Evolutionary conservation across 2,329 filamentous ascomycete genomes (phyloP), one percentile per base, ranked within the genome.

Genomic region (Nemania sp.): DNA sequence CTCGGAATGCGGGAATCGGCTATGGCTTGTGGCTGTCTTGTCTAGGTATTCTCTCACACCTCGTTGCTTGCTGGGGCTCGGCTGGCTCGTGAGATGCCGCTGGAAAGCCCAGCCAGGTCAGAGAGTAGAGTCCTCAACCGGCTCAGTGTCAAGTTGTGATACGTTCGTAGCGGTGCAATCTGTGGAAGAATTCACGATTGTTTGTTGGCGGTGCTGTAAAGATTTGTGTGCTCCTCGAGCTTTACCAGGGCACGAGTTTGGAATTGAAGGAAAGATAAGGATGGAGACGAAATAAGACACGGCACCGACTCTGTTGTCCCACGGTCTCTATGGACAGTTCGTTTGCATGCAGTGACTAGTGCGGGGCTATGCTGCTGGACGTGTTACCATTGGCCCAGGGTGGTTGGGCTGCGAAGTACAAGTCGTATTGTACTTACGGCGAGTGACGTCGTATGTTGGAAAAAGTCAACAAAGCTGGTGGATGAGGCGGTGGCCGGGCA

Each of bases 81-180:
- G 67, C 46, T 53, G 53, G 35, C 46, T 42, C 45, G 46, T 39
- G 65, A 52, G 34, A 64, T 59, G 60, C 58, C 54, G 65, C 68
- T 71, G 69, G 69, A 65, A 66, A 58, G 40, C 52, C 70, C 69
- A 72, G 70, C 69, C 66, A 67, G 63, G 62, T 61, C 59, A 56
- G 62, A 1, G 45, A 51, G 17, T 46, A 53, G 48, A 57, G 40
- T 37, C 50, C 58, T 56, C 59, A 20, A 57, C 63, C 65, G 62
- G 54, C 59, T 59, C 56, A 40, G 18, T 4, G 20, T 39, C 57
- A 35, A 37, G 25, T 21, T 40, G 13, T 42, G 12, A 17, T 53
- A 40, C 29, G 49, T 50, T 59, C 18, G 32, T 53, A 57, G 39
- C 32, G 40, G 3, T 29, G 25, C 25, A 29, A 29, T 29, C 25